Percentiles rank a stretch among this genome's conserved stretches.
phyloP scores from a whole-genome alignment of 78 protist genomes.

The Polysphondylium violaceum region DNA sequence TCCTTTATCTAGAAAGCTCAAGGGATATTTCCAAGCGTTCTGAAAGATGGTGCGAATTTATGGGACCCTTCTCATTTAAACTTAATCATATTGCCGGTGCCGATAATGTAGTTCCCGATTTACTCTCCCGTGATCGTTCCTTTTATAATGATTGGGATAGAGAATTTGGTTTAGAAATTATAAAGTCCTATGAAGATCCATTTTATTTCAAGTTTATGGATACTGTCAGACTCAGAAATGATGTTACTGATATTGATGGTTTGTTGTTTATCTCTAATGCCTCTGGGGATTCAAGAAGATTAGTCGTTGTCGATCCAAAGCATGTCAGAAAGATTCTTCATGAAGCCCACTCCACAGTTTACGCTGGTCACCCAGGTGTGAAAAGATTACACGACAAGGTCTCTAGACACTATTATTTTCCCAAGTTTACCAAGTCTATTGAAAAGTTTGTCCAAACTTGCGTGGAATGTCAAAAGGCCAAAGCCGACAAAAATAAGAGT shows the following conservation, averaged over 20 bases:
- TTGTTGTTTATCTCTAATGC: neutral
- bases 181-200: too few relatives aligned
- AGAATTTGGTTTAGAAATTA: neutral
- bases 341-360: neutral
- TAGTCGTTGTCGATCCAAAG: neutral
- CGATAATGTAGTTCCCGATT: neutral
- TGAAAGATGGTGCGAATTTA: slow-evolving; percentile 1
- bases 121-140: neutral
- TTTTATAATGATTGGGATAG: neutral
- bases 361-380: neutral
- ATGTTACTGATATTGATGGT: neutral
- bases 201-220: too few relatives aligned
- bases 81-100: neutral
- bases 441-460: neutral
- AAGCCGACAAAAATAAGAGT: neutral
- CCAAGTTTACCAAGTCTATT: neutral
- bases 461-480: neutral
- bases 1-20: neutral
- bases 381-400: neutral
- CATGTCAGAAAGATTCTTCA: neutral
- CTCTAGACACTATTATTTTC: neutral
- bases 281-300: neutral
- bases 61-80: neutral
- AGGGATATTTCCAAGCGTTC: neutral
- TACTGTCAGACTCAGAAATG: too few relatives aligned